Evolutionary conservation across 2,329 filamentous ascomycete genomes (phyloP).

Genomic region (Westerdykella ornata): DNA sequence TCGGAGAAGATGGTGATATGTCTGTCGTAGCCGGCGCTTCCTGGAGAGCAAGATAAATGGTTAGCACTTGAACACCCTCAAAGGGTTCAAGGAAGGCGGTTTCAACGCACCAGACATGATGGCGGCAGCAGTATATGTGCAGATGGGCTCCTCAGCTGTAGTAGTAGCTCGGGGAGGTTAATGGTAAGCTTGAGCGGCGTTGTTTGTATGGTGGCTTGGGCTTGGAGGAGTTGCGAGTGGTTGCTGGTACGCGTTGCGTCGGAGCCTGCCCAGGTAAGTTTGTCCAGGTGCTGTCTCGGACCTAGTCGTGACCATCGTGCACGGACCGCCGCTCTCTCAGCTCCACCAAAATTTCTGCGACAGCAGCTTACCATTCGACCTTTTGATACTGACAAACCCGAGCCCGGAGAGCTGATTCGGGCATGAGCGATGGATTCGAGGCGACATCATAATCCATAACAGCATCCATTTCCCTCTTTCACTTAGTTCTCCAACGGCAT

Average conservation of each 20-base stretch:
- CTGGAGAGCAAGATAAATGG: constrained; percentile 21
- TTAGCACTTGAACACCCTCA: constrained; percentile 22
- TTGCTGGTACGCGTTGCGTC: constrained; percentile 30
- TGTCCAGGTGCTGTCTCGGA: constrained; percentile 24
- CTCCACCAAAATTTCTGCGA: constrained; percentile 30
- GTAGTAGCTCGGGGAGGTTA: constrained; percentile 21
- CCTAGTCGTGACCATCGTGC: constrained; percentile 15
- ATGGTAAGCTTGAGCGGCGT: constrained; percentile 24
- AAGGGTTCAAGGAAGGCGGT: constrained; percentile 10
- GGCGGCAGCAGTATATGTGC: constrained; percentile 24
- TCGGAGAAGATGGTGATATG: constrained; percentile 99
- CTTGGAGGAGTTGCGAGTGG: constrained; percentile 14
- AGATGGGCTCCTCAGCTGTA: constrained; percentile 24
- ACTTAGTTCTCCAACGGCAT: constrained; percentile 23
- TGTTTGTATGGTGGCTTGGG: constrained; percentile 15
- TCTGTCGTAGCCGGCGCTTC: constrained; percentile 72
- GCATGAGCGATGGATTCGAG: constrained; percentile 25
- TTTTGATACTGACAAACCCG: constrained; percentile 19
- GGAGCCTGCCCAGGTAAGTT: constrained; percentile 8
- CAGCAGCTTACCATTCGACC: constrained; percentile 30
- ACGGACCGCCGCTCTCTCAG: constrained; percentile 14
- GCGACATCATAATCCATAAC: constrained; percentile 16
- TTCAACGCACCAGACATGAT: constrained; percentile 39
- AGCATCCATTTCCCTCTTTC: constrained; percentile 24
- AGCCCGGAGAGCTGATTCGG: constrained; percentile 31